A percentile compares a stretch with the other conserved stretches of the same genome.
phyloP scores from a whole-genome alignment of 2,329 filamentous ascomycete species.

The Aspergillus chevalieri region DNA sequence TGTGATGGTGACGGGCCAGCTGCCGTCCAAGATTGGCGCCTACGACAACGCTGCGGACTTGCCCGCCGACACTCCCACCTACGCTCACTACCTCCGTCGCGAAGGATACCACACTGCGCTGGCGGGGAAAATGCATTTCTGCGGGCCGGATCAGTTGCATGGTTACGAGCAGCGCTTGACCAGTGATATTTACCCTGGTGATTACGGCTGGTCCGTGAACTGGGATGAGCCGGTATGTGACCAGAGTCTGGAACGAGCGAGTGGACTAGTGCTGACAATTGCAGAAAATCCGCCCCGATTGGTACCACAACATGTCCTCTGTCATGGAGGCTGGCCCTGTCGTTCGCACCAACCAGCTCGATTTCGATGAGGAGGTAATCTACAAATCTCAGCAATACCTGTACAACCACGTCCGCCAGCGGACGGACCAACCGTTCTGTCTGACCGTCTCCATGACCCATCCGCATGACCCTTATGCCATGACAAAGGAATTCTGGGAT shows the following conservation, averaged over 20 bases:
- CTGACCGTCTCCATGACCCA: conserved; percentile 91
- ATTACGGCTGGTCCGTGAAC: conserved; percentile 91
- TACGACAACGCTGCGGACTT: conserved; percentile 89
- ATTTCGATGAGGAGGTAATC: conserved; percentile 96
- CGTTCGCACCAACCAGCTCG: conserved; percentile 86
- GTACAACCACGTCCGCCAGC: conserved; percentile 82
- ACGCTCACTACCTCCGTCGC: conserved; percentile 80
- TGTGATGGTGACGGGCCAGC: conserved; percentile 86
- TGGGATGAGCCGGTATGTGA: conserved; percentile 72
- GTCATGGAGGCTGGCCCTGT: conserved; percentile 85
- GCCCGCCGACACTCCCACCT: conserved; percentile 77
- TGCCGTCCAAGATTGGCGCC: conserved; percentile 85
- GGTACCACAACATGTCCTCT: conserved; percentile 94
- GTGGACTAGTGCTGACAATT: neutral
- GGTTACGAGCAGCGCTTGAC: conserved; percentile 89
- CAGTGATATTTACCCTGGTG: conserved; percentile 91
- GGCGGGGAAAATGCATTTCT: conserved; percentile 96
- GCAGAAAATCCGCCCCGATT: conserved; percentile 63
- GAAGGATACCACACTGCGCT: conserved; percentile 85
- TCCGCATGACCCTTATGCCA: conserved; percentile 91
- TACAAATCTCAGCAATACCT: conserved; percentile 83
- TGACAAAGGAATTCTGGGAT: conserved; percentile 91
- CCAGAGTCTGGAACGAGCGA: no score
- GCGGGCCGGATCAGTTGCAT: conserved; percentile 81
- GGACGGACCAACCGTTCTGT: conserved; percentile 71